Percentiles rank a stretch among this genome's conserved stretches.
Evolutionary conservation across 495 filamentous ascomycete genomes (phyloP).

Genomic region (Aspergillus hancockii): DNA sequence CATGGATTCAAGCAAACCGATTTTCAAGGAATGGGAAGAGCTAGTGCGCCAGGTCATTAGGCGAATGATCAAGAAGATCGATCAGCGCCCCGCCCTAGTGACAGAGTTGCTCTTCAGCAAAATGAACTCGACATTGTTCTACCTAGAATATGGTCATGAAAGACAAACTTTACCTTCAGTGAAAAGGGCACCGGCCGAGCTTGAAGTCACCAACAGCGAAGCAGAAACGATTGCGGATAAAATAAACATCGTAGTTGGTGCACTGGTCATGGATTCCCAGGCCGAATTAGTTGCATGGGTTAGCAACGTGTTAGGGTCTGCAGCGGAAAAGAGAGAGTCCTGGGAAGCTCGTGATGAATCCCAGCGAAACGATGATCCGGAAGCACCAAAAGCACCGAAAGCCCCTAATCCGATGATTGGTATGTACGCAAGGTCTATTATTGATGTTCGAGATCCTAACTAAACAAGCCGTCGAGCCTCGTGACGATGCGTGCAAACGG

Average conservation of each 20-base stretch:
- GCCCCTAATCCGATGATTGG: slow-evolving; percentile 42
- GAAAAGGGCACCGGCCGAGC: slow-evolving; percentile 66
- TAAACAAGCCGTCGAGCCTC: slow-evolving; percentile 60
- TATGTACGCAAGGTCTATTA: slow-evolving; percentile 26
- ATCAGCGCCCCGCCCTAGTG: slow-evolving; percentile 78
- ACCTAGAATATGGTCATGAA: slow-evolving; percentile 88
- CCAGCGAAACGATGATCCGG: slow-evolving; percentile 43
- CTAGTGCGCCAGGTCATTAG: slow-evolving; percentile 78
- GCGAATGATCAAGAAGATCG: slow-evolving; percentile 73
- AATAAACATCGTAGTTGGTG: slow-evolving; percentile 74
- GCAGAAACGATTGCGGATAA: slow-evolving; percentile 65
- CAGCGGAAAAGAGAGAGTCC: slow-evolving; percentile 69
- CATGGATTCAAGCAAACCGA: slow-evolving; percentile 60
- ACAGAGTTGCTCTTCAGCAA: slow-evolving; percentile 95
- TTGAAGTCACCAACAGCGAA: slow-evolving; percentile 70
- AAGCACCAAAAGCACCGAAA: slow-evolving; percentile 37
- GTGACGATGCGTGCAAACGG: slow-evolving; percentile 64
- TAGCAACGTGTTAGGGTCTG: slow-evolving; percentile 64
- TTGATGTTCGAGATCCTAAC: neutral
- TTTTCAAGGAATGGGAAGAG: slow-evolving; percentile 90
- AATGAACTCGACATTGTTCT: slow-evolving; percentile 77
- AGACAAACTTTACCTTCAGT: slow-evolving; percentile 63
- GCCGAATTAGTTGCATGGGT: slow-evolving; percentile 79
- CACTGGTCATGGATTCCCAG: slow-evolving; percentile 74
- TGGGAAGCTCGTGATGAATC: slow-evolving; percentile 77